Evolutionary conservation across 805 yeast species (phyloP).

Genomic region (Scheffersomyces amazonensis): DNA sequence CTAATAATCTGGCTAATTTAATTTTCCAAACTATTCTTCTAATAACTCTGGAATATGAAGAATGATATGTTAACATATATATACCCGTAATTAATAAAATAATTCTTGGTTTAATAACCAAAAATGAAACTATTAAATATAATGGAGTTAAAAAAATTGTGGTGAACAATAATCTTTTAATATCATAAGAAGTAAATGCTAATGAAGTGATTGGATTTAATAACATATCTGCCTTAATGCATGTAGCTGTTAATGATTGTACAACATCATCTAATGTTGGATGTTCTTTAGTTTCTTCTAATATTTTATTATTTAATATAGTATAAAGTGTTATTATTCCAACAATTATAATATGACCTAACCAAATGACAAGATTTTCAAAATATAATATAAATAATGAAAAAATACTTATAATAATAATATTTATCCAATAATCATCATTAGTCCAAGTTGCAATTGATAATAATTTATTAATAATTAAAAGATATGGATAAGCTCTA

Average conservation of each 20-base stretch:
- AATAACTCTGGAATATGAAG: slow-evolving; percentile 79
- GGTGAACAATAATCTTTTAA: slow-evolving; percentile 77
- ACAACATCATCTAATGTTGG: slow-evolving; percentile 89
- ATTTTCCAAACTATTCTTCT: slow-evolving; percentile 86
- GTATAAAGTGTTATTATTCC: slow-evolving; percentile 60
- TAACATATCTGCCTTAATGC: slow-evolving; percentile 72
- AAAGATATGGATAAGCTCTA: slow-evolving; percentile 79
- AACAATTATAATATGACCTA: slow-evolving; percentile 76
- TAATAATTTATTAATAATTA: slow-evolving; percentile 65
- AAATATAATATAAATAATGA: slow-evolving; percentile 68
- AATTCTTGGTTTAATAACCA: slow-evolving; percentile 68
- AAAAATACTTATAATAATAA: slow-evolving; percentile 55
- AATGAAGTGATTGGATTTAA: slow-evolving; percentile 75
- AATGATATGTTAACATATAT: slow-evolving; percentile 76
- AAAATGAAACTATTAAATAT: slow-evolving; percentile 66
- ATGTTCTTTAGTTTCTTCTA: slow-evolving; percentile 54
- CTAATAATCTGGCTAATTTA: slow-evolving; percentile 60
- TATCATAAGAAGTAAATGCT: slow-evolving; percentile 73
- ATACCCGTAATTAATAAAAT: slow-evolving; percentile 58
- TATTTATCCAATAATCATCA: slow-evolving; percentile 74
- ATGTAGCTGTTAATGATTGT: slow-evolving; percentile 68
- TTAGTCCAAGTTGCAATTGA: slow-evolving; percentile 89
- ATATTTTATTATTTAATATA: slow-evolving; percentile 53
- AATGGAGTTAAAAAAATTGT: slow-evolving; percentile 84
- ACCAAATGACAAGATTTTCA: slow-evolving; percentile 72